Base-by-base conservation (phyloP, 768 basidiomycete genomes). In the Suillus variegatus region DNA sequence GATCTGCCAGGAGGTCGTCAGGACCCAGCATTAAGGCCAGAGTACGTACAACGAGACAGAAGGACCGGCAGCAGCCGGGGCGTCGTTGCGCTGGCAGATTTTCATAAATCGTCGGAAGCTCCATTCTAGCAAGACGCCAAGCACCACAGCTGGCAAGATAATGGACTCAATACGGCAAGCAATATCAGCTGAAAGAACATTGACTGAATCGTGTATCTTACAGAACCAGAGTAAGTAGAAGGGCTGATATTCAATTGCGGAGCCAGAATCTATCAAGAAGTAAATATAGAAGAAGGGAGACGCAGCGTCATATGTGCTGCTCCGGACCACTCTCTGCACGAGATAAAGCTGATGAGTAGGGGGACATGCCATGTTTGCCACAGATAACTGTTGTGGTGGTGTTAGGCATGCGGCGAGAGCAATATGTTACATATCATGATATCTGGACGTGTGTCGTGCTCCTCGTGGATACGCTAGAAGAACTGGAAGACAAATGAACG, bases 211-310 rank as follows among this genome's bases (percentile, higher is more conserved):
- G n/a, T 32, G 28, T 54, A 18, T 85, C 88, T 77, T 72, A 94
- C 91, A 95, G 61, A 94, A 81, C 94, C 94, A 94, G 1, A 95
- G 84, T 20, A 88, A 95, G 84, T 20, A 88, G 73, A 63, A 97
- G 76, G 95, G 87, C 95, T 97, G 97, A 71, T 97, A 88, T 56
- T 86, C 82, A 3, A 98, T 78, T 0, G 95, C 95, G 18, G 78
- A 75, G 0, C 84, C 84, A 2, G 71, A 68, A 65, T 96, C 91
- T 47, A 95, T 78, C 64, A 89, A 85, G 67, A 99, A 85, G 75
- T 97, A 97, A 3, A 99, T 83, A 74, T 87, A 95, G 35, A 98
- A 82, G 77, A 98, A 97, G 0, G 95, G 95, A 75, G 95, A 97
- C 0, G 95, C 95, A 35, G 54, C 54, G 20, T 55, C 20, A 20